A percentile compares a stretch with the other conserved stretches of the same genome.
Evolutionary conservation across 2,329 filamentous ascomycete genomes (phyloP).

Genomic region (Bipolaris bicolor): DNA sequence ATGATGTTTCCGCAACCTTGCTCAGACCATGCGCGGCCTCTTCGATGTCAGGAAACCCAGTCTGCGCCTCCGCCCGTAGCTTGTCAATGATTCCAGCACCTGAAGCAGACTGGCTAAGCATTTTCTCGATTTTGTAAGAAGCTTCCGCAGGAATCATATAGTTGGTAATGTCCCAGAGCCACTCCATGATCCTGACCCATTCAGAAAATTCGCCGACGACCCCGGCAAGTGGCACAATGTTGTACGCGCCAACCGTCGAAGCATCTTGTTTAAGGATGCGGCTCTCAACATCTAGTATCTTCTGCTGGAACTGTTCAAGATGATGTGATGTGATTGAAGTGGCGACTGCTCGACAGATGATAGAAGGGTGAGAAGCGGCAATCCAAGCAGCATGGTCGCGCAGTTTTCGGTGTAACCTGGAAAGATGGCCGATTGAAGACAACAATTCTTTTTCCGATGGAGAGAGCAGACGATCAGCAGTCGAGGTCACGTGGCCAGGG

Average conservation of each 20-base stretch:
- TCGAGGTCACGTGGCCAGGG: constrained; percentile 46
- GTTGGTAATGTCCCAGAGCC: constrained; percentile 76
- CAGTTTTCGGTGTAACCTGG: constrained; percentile 76
- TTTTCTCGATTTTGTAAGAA: constrained; percentile 19
- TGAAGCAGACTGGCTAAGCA: constrained; percentile 55
- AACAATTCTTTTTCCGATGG: constrained; percentile 85
- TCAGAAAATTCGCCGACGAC: constrained; percentile 84
- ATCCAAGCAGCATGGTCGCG: constrained; percentile 71
- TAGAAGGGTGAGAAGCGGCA: constrained; percentile 73
- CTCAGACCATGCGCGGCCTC: constrained; percentile 74
- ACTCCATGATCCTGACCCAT: constrained; percentile 84
- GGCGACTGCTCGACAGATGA: constrained; percentile 86
- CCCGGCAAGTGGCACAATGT: constrained; percentile 88
- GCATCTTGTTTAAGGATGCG: constrained; percentile 78
- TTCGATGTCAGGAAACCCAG: constrained; percentile 87
- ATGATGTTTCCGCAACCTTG: constrained; percentile 82
- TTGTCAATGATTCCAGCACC: constrained; percentile 79
- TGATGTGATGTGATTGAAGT: constrained; percentile 77
- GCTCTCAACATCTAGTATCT: constrained; percentile 83
- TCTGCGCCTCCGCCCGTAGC: constrained; percentile 77
- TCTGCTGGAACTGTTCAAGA: constrained; percentile 79
- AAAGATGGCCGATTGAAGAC: constrained; percentile 75
- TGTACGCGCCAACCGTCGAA: constrained; percentile 83
- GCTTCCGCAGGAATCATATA: constrained; percentile 64
- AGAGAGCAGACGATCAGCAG: constrained; percentile 61